Conservation (phyloP, 2,329 filamentous ascomycete genomes). For the Ophiostoma perfectum region DNA sequence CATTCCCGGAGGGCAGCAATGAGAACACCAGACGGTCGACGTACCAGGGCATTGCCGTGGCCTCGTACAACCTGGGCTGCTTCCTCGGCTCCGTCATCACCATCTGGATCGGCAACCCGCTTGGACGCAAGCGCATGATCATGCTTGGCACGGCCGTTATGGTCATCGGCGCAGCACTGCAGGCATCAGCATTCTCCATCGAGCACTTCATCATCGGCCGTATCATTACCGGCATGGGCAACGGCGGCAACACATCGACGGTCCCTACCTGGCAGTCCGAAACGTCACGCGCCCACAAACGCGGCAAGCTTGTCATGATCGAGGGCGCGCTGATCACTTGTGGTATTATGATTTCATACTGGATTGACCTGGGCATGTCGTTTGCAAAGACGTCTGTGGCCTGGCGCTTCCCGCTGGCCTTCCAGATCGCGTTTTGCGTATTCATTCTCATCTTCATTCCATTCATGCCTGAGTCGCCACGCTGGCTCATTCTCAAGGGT, state of each 20-base stretch:
- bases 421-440: conserved; percentile 54
- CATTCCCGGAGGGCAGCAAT: conserved; percentile 27
- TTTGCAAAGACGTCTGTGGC: conserved; percentile 46
- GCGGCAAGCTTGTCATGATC: conserved; percentile 57
- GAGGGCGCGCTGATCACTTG: conserved; percentile 54
- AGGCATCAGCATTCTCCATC: conserved; percentile 36
- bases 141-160: conserved; percentile 39
- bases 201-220: conserved; percentile 43
- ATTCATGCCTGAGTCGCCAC: conserved; percentile 47
- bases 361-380: conserved; percentile 55
- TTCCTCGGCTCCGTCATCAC: conserved; percentile 31
- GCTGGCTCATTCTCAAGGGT: conserved; percentile 44
- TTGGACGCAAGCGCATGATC: conserved; percentile 41
- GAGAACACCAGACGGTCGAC: conserved; percentile 43
- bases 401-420: conserved; percentile 58
- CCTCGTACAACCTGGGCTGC: conserved; percentile 34
- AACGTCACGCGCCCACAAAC: conserved; percentile 51
- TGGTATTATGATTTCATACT: conserved; percentile 55
- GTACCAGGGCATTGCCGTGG: conserved; percentile 42
- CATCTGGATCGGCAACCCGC: conserved; percentile 37
- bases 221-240: conserved; percentile 42
- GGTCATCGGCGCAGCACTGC: conserved; percentile 41
- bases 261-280: conserved; percentile 59
- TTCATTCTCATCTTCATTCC: conserved; percentile 51
- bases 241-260: conserved; percentile 40